A percentile compares a stretch with the other conserved stretches of the same genome.
These are phyloP conservation scores for Cladosporium sp. DNA, from an alignment of 2,329 filamentous ascomycete species.

Conservation along the genomic window DNA sequence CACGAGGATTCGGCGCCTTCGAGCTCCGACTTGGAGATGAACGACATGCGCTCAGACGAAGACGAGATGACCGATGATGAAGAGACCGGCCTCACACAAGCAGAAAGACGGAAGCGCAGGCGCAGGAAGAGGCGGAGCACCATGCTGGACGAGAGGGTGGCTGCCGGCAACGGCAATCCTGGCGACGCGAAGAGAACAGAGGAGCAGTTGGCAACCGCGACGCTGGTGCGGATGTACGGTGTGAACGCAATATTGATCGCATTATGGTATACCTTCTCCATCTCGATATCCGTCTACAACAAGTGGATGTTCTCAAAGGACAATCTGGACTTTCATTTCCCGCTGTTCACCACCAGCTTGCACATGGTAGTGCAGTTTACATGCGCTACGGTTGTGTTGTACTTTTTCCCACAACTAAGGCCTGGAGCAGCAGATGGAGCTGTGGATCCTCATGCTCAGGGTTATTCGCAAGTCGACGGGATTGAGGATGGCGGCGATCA, in stretches of 20 bases:
- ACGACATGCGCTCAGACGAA: conserved; percentile 50
- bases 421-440: conserved; percentile 41
- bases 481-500: conserved; percentile 1
- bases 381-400: conserved; percentile 73
- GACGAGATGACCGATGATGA: conserved; percentile 77
- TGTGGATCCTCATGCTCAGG: conserved; percentile 1
- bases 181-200: conserved; percentile 53
- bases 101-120: conserved; percentile 62
- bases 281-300: conserved; percentile 97
- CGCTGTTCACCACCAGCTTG: conserved; percentile 87
- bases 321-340: conserved; percentile 85
- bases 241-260: conserved; percentile 78
- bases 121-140: conserved; percentile 62
- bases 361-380: conserved; percentile 95
- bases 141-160: conserved; percentile 65
- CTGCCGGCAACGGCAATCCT: conserved; percentile 53
- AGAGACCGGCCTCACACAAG: conserved; percentile 77
- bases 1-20: conserved; percentile 23
- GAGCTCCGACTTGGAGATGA: conserved; percentile 53
- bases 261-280: conserved; percentile 85
- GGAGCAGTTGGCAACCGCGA: conserved; percentile 68
- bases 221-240: conserved; percentile 63
- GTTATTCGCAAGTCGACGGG: conserved; percentile 18
- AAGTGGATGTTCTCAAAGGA: conserved; percentile 98
- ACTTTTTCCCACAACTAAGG: conserved; percentile 75